These are phyloP conservation scores for Saussurea involucrata DNA, from an alignment of 129 eudicot species.

Conservation along the genomic window DNA sequence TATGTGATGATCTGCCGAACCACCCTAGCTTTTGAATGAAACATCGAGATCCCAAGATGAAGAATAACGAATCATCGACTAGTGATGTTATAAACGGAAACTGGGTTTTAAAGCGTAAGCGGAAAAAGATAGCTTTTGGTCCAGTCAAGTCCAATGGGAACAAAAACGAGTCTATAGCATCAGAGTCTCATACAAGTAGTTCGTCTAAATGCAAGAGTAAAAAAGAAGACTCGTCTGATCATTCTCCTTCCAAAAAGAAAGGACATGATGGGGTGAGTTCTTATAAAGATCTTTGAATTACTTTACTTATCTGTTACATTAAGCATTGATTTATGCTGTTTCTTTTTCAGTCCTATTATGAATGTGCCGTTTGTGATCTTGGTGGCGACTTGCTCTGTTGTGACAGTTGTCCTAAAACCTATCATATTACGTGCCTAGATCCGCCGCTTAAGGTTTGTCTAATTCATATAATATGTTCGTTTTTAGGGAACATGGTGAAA, in stretches of 20 bases:
- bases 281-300: background rate
- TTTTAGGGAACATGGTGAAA: background rate
- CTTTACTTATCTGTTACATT: background rate
- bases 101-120: slow-evolving; percentile 84
- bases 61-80: slow-evolving; percentile 47
- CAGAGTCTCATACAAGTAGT: slow-evolving; percentile 41
- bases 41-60: slow-evolving; percentile 44
- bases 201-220: slow-evolving; percentile 28
- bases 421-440: slow-evolving; percentile 75
- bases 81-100: slow-evolving; percentile 56
- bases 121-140: slow-evolving; percentile 54
- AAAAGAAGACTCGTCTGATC: slow-evolving; percentile 32
- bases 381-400: slow-evolving; percentile 87
- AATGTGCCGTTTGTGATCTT: slow-evolving; percentile 79
- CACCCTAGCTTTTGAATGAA: slow-evolving; percentile 11
- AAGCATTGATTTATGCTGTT: background rate
- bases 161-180: slow-evolving; percentile 28
- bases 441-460: slow-evolving; percentile 79
- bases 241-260: slow-evolving; percentile 53
- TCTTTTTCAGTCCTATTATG: slow-evolving; percentile 55
- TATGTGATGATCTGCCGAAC: slow-evolving; percentile 9
- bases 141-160: slow-evolving; percentile 41
- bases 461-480: background rate
- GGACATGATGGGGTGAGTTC: slow-evolving; percentile 79
- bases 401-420: slow-evolving; percentile 70